Evolutionary conservation across 2,329 filamentous ascomycete genomes (phyloP).

Genomic region (Botryotinia calthae): DNA sequence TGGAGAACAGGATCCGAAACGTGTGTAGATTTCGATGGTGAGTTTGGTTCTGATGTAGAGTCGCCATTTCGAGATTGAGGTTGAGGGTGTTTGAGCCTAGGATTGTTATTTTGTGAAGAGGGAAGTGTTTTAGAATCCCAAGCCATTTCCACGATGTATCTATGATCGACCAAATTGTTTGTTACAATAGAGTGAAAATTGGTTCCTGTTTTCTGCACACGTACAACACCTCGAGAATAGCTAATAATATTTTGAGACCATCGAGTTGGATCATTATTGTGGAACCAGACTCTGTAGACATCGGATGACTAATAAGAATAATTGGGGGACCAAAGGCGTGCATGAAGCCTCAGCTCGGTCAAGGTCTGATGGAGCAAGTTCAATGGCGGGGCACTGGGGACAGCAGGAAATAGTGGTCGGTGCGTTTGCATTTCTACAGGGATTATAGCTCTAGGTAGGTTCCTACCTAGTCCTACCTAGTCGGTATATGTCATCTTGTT

Average conservation of each 20-base stretch:
- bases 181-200: background rate
- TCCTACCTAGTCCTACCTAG: too few species aligned
- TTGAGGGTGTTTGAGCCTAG: constrained; percentile 21
- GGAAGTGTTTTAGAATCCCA: constrained; percentile 36
- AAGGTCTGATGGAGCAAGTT: background rate
- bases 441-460: background rate
- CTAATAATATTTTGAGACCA: background rate
- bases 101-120: constrained; percentile 31
- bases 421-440: background rate
- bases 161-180: background rate
- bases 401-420: background rate
- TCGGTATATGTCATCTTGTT: background rate
- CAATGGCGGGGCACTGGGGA: background rate
- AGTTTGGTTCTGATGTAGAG: constrained; percentile 9
- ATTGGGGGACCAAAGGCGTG: background rate
- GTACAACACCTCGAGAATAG: background rate
- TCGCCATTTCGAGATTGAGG: constrained; percentile 21
- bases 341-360: background rate
- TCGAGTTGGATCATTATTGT: background rate
- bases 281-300: background rate
- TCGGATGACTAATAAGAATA: background rate
- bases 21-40: constrained; percentile 51
- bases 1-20: constrained; percentile 69
- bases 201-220: background rate
- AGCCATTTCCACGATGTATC: constrained; percentile 27